Base-by-base conservation (phyloP, 2,329 filamentous ascomycete species). In the Lanzia echinophila region DNA sequence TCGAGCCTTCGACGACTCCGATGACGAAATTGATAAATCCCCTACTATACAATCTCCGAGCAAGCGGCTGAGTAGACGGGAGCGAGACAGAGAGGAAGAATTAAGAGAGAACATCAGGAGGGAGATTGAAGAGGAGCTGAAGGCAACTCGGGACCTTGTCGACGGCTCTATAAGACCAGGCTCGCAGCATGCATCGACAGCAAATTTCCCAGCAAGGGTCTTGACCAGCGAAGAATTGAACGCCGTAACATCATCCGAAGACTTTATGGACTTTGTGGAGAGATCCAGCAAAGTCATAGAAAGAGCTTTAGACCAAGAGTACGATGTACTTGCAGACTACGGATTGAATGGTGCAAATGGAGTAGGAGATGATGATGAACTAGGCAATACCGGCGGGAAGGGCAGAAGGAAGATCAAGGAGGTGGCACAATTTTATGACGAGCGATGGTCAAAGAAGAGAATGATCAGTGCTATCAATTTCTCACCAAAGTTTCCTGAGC, bases 381-480 rank as follows among this genome's bases (percentile, higher is more conserved):
- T 72, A 48, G 86, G 86, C 15, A 86, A 86, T 56, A 82, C 80
- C 2, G 79, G 82, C 32, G 86, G 84, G 3, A 86, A 86, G 59
- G 86, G 85, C 48, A 83, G 86, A 39, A 77, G 88, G 61, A 81
- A 87, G 60, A 82, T 95, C 63, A 92, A 88, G 69, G 91, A 99
- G 71, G 78, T 96, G 47, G 85, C 87, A 34, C 92, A 96, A 65
- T 96, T 97, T 71, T 96, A 88, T 72, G 91, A 96, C 66, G 88
- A 95, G 57, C 82, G 90, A 68, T 96, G 92, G 88, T 95, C 90
- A 67, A 95, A 95, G 76, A 96, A 96, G 74, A 86, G 91, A 60
- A 96, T 96, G 87, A 87, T 99, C 67, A 96, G 89, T 68, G 88
- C 90, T 65, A 84, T 99, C 63, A 88, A 92, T 72, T 99, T 96